These are phyloP conservation scores for Suhomyces choctaworum DNA, from an alignment of 1,139 yeast genomes.

Conservation along the genomic window DNA sequence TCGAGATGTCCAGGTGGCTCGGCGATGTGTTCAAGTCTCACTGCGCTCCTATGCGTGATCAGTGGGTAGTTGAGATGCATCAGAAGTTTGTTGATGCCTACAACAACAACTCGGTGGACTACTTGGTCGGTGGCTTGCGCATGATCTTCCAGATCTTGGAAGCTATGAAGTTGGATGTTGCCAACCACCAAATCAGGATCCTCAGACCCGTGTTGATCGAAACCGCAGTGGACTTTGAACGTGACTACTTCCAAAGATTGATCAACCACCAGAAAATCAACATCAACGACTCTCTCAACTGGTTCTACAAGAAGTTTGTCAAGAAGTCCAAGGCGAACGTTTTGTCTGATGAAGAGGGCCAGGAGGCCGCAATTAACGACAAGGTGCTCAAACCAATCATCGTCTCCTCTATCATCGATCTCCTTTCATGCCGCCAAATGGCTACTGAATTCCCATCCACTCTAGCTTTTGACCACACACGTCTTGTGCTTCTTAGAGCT, in stretches of 20 bases:
- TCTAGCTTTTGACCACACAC: constrained; percentile 82
- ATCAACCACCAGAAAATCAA: constrained; percentile 66
- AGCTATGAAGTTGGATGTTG: constrained; percentile 95
- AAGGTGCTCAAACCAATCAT: constrained; percentile 37
- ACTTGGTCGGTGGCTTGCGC: constrained; percentile 74
- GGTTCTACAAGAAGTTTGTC: constrained; percentile 57
- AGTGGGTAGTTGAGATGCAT: constrained; percentile 85
- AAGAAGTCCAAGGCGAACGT: constrained; percentile 19
- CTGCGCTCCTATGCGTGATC: constrained; percentile 95
- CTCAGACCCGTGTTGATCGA: constrained; percentile 82
- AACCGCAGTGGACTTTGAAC: constrained; percentile 90
- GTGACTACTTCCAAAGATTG: constrained; percentile 77
- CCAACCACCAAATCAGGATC: constrained; percentile 88
- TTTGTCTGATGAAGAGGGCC: constrained; percentile 15
- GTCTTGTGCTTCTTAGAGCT: constrained; percentile 75
- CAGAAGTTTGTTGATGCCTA: constrained; percentile 65
- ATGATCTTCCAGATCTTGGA: constrained; percentile 82
- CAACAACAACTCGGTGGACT: constrained; percentile 49
- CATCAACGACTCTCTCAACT: constrained; percentile 62
- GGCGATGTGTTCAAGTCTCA: constrained; percentile 72
- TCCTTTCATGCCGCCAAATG: constrained; percentile 77
- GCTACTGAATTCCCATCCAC: constrained; percentile 82
- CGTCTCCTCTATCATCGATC: constrained; percentile 54
- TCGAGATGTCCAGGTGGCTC: constrained; percentile 68
- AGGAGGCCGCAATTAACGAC: constrained; percentile 16